Evolutionary conservation across 352 stramenopile genomes (phyloP), one percentile per base, ranked within the genome.

Genomic region (Phytopythium ostracodes): DNA sequence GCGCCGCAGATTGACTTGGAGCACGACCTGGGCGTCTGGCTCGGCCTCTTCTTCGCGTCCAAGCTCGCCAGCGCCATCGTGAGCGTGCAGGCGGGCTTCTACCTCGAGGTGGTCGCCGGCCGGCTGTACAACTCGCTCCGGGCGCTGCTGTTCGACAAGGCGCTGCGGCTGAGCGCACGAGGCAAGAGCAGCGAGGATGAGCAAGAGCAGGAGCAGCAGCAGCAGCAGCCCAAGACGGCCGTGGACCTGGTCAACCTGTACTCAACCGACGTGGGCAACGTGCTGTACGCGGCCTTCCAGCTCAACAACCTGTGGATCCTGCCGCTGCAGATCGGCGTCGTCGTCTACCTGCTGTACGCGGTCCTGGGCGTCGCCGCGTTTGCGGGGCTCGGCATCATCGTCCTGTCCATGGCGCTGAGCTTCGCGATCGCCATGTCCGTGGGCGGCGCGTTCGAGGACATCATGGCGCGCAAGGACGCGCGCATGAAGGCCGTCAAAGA

Each of bases 191-290:
- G 47, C 22, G 15, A 20, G n/a, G n/a, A n/a, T n/a, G n/a, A n/a
- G n/a, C n/a, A n/a, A n/a, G n/a, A n/a, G n/a, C n/a, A n/a, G n/a
- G n/a, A 53, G n/a, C n/a, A n/a, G n/a, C n/a, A n/a, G n/a, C n/a
- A n/a, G n/a, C n/a, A n/a, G n/a, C n/a, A n/a, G n/a, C 0, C 60
- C 52, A 29, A 67, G 59, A 60, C 62, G 22, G 44, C 64, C 6
- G 67, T 73, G 18, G 90, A 98, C 71, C 90, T 98, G 36, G 83
- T 88, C 7, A 99, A 98, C 61, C 76, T 99, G 8, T 96, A 97
- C 64, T 90, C 87, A 4, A 89, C 97, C 36, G 95, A 99, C 68
- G 79, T 91, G 0, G 70, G 91, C 33, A 82, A 63, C 35, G 15
- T 87, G 2, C 31, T 85, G 31, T 70, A 40, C 6, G 82, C 75